A percentile compares a stretch with the other conserved stretches of the same genome.
Conservation (phyloP, 306 rosid genomes). For the Quercus robur region DNA sequence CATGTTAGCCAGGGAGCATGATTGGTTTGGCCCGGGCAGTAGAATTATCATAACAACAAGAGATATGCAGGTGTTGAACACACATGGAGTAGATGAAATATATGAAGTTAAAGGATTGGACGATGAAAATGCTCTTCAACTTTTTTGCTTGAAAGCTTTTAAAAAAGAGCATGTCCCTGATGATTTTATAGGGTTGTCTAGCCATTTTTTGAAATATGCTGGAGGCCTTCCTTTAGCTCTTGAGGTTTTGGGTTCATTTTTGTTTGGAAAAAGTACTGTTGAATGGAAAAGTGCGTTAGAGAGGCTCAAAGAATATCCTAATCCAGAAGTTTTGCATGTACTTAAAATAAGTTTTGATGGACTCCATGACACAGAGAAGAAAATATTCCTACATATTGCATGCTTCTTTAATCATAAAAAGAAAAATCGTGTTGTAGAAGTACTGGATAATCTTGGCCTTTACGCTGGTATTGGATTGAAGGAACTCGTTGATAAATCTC, state of each 20-base stretch:
- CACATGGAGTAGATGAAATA: no score
- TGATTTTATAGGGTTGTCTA: not conserved
- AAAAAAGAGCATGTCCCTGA: not conserved
- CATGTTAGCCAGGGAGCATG: not conserved
- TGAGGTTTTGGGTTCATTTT: not conserved
- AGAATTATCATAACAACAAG: no score
- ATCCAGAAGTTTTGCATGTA: not conserved
- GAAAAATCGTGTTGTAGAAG: rapidly evolving
- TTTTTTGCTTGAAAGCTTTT: not conserved
- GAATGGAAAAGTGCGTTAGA: not conserved
- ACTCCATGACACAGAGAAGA: not conserved
- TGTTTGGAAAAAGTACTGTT: not conserved
- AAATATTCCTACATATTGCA: not conserved
- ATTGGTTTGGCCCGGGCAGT: not conserved
- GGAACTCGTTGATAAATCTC: not conserved
- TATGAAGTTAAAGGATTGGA: not conserved
- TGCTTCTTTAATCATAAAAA: rapidly evolving
- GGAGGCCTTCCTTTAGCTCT: not conserved
- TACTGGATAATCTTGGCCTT: not conserved
- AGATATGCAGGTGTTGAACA: no score
- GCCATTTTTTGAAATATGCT: rapidly evolving
- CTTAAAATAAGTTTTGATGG: not conserved
- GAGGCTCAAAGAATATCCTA: not conserved
- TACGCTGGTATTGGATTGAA: not conserved
- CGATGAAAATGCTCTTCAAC: not conserved